These are phyloP conservation scores for Lignosus rhinocerotis DNA, from an alignment of 1,284 basidiomycete genomes.

Conservation along the genomic window DNA sequence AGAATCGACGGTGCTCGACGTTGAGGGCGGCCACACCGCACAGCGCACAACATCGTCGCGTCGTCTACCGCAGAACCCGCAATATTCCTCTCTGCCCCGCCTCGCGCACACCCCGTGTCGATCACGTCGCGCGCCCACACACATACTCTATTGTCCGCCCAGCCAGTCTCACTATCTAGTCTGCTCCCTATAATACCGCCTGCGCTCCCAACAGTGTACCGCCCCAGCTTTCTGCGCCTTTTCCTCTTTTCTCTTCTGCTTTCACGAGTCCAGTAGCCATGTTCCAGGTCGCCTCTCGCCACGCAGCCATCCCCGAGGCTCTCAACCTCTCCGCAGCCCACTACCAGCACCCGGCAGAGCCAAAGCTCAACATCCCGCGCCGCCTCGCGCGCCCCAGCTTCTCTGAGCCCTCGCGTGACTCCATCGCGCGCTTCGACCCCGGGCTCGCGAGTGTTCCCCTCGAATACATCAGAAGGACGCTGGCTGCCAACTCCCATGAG, in stretches of 20 bases:
- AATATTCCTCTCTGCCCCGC: slow-evolving; percentile 11
- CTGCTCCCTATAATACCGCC: slow-evolving; percentile 14
- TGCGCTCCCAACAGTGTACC: not conserved
- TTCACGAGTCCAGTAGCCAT: slow-evolving; percentile 14
- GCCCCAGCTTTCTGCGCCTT: not conserved
- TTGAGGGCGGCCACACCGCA: not conserved
- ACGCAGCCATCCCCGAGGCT: slow-evolving; percentile 26
- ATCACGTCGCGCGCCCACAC: slow-evolving; percentile 19
- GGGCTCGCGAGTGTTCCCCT: slow-evolving; percentile 38
- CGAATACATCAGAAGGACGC: slow-evolving; percentile 39
- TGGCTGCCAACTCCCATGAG: slow-evolving; percentile 37
- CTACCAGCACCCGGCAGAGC: slow-evolving; percentile 21
- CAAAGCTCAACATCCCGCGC: slow-evolving; percentile 40
- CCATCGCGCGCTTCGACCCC: slow-evolving; percentile 37
- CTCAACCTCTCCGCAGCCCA: slow-evolving; percentile 28
- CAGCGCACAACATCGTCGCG: slow-evolving; percentile 14
- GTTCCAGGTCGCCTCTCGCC: slow-evolving; percentile 36
- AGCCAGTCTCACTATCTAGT: slow-evolving; percentile 15
- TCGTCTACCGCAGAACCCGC: slow-evolving; percentile 1
- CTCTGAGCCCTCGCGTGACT: slow-evolving; percentile 32
- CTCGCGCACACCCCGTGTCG: slow-evolving; percentile 24
- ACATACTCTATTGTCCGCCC: slow-evolving; percentile 23
- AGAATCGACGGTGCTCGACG: slow-evolving; percentile 15
- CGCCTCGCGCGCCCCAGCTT: slow-evolving; percentile 36
- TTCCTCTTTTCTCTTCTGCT: not conserved